Percentiles rank a stretch among this genome's conserved stretches.
These are phyloP conservation scores for Apiotrichum sp. DNA, from an alignment of 1,284 basidiomycete genomes.

Conservation along the genomic window DNA sequence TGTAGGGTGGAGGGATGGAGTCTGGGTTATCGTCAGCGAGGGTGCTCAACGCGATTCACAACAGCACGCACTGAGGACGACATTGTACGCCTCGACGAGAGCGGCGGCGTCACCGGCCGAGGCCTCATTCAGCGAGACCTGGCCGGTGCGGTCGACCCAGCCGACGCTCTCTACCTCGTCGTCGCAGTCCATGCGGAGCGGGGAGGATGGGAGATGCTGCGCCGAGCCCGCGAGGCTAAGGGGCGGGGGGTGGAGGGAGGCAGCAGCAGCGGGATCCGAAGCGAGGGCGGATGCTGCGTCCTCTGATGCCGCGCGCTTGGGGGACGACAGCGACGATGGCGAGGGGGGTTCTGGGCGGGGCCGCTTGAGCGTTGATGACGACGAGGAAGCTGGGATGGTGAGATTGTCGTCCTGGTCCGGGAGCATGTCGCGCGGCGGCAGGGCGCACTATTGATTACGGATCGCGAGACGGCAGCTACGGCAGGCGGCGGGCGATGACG, in stretches of 20 bases:
- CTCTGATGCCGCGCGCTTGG: conserved; percentile 45
- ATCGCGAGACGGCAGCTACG: neutral
- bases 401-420: conserved; percentile 5
- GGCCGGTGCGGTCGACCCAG: conserved; percentile 38
- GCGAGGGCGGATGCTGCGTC: conserved; percentile 14
- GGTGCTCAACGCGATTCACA: no score
- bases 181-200: conserved; percentile 20
- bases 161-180: conserved; percentile 12
- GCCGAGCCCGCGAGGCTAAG: neutral
- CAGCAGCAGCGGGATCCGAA: neutral
- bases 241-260: neutral
- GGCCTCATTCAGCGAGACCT: conserved; percentile 29
- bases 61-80: conserved; percentile 8
- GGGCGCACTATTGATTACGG: no score
- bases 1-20: conserved; percentile 31
- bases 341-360: conserved; percentile 30
- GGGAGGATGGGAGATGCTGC: conserved; percentile 18
- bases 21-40: conserved; percentile 7
- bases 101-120: neutral
- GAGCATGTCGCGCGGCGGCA: conserved; percentile 6
- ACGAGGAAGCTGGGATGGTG: neutral
- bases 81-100: conserved; percentile 4
- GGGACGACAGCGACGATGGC: conserved; percentile 30
- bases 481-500: neutral
- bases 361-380: conserved; percentile 22